Evolutionary conservation across 2,329 filamentous ascomycete species (phyloP), one percentile per base, ranked within the genome.

Genomic region (Cladophialophora exuberans): DNA sequence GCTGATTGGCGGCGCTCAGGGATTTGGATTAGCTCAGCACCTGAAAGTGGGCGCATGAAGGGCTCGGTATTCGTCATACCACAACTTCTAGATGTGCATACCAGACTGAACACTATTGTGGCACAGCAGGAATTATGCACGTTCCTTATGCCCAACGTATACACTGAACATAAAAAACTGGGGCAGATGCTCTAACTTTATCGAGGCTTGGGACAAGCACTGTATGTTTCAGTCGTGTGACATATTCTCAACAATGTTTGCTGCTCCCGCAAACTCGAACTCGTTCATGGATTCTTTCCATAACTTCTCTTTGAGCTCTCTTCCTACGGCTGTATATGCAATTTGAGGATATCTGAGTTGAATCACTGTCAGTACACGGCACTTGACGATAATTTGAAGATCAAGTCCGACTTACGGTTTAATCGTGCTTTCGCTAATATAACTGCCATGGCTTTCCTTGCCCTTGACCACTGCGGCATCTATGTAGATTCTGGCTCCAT

Each of bases 361-460:
- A 23, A 25, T 20, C 18, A 5, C 20, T 2, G 33, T 26, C 44
- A 23, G 28, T 22, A n/a, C n/a, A 20, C n/a, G 5, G 17, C 26
- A 17, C 31, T 26, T 2, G 7, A 31, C 11, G 18, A 2, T 31
- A 2, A n/a, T 6, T 10, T 25, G 22, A n/a, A 2, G n/a, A 4
- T 4, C 1, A 26, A 20, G 35, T 9, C 5, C 7, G 6, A 70
- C 76, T 72, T 65, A 79, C 73, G 76, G 72, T 2, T 63, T 59
- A 17, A 79, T 72, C 3, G 74, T 65, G 71, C 76, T 80, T 43
- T 75, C 73, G 69, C 76, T 77, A 1, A 81, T 30, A 55, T 77
- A 80, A 39, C 73, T 77, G 0, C 78, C 78, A 60, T 83, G 79
- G 0, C 74, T 76, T 60, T 81, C 77, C 38, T 70, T 72, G 0